These are phyloP conservation scores for Albizia julibrissin DNA, from an alignment of 306 rosid species.

Conservation along the genomic window DNA sequence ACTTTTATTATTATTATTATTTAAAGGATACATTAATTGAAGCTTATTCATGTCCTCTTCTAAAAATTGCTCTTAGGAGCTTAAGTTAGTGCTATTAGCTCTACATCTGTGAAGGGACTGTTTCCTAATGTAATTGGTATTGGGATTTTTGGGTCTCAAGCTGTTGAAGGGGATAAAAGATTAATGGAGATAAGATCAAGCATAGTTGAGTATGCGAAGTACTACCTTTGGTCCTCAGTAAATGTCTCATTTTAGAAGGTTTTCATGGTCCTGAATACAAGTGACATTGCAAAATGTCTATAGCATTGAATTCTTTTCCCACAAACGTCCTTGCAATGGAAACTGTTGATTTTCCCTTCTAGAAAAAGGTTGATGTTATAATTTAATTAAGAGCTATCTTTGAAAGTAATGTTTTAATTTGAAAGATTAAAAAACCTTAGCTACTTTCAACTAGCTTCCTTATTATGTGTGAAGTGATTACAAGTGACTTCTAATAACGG, in stretches of 20 bases:
- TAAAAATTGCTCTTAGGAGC: not conserved
- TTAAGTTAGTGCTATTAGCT: not conserved
- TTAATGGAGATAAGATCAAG: not conserved
- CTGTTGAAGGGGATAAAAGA: not conserved
- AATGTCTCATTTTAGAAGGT: not conserved
- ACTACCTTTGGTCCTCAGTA: too few relatives aligned
- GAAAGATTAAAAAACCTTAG: not conserved
- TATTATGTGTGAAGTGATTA: not conserved
- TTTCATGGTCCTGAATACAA: too few relatives aligned
- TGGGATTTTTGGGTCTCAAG: not conserved
- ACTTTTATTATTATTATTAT: not conserved
- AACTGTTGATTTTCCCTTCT: not conserved
- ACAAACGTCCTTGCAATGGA: not conserved
- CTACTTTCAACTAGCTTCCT: not conserved
- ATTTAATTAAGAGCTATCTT: not conserved
- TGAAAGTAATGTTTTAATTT: not conserved
- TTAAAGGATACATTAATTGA: not conserved
- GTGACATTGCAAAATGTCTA: not conserved
- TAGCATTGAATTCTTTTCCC: not conserved
- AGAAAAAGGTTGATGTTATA: not conserved
- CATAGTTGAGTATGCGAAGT: not conserved
- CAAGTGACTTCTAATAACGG: not conserved
- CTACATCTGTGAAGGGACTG: not conserved
- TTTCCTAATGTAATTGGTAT: not conserved
- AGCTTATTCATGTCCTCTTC: not conserved